A percentile compares a stretch with the other conserved stretches of the same genome.
Evolutionary conservation across 1,284 basidiomycete genomes (phyloP).

Genomic region (Ceratorhiza oryzae-sativae): DNA sequence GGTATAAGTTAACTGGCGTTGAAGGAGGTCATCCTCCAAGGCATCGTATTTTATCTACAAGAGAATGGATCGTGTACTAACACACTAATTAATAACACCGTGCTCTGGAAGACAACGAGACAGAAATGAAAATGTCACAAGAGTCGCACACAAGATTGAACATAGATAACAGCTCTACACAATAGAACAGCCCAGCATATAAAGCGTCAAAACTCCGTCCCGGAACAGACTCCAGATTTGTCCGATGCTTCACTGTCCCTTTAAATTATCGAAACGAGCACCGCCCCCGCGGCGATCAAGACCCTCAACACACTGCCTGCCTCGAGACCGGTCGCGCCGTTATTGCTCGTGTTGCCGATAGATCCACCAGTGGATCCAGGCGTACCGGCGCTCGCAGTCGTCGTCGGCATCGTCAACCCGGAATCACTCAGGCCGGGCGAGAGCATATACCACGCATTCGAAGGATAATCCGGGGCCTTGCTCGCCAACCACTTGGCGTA

Average conservation of each 20-base stretch:
- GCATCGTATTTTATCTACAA: background rate
- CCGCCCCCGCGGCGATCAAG: background rate
- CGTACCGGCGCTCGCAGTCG: background rate
- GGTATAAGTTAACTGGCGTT: background rate
- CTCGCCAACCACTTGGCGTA: conserved; percentile 39
- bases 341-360: background rate
- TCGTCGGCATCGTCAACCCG: conserved; percentile 11
- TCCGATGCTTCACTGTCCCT: no score
- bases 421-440: conserved; percentile 24
- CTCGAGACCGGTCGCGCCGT: background rate
- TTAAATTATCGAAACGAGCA: conserved; percentile 1
- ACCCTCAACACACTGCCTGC: background rate
- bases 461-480: conserved; percentile 8
- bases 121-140: background rate
- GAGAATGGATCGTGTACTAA: conserved; percentile 14
- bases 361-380: background rate
- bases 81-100: background rate
- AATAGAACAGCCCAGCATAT: background rate
- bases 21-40: background rate
- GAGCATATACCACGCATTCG: conserved; percentile 19
- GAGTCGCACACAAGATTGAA: background rate
- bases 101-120: background rate
- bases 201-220: background rate
- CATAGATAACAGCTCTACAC: background rate
- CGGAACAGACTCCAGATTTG: no score